Conservation (phyloP, 139 green algal genomes). For the Closterium sp. region DNA sequence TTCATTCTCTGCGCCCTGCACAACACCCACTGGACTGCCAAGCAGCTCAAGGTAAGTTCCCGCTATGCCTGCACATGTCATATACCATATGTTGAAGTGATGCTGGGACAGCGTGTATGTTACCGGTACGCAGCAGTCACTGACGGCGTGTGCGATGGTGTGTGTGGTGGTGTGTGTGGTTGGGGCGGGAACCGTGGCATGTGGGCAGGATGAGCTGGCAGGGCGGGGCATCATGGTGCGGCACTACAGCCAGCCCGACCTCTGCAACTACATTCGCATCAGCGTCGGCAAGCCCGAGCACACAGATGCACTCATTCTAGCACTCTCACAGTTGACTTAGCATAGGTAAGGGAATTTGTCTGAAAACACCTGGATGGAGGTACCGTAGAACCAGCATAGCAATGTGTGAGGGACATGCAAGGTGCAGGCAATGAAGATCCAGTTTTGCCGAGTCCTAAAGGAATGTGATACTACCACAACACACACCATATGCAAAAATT, state of each 20-base stretch:
- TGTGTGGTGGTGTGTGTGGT: no score
- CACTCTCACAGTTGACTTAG: constrained; percentile 10
- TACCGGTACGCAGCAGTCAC: no score
- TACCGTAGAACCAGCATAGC: no score
- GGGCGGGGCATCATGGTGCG: constrained; percentile 80
- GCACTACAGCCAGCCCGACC: constrained; percentile 89
- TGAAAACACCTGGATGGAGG: no score
- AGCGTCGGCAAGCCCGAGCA: constrained; percentile 92
- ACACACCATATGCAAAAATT: no score
- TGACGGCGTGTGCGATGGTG: no score
- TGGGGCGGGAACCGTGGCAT: constrained; percentile 65
- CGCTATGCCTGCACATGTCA: neutral
- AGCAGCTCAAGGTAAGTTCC: neutral
- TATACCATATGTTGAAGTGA: constrained; percentile 28
- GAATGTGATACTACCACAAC: no score
- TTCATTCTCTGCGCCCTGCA: constrained; percentile 87
- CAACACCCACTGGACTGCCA: neutral
- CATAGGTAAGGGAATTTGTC: no score
- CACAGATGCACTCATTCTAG: constrained; percentile 79
- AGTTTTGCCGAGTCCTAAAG: no score
- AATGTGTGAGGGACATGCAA: no score
- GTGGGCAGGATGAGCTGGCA: constrained; percentile 74
- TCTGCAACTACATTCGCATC: constrained; percentile 87
- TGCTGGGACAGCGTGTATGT: no score
- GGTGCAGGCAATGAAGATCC: no score